Base-by-base conservation (phyloP, 495 filamentous ascomycete species). In the Aspergillus diversus region DNA sequence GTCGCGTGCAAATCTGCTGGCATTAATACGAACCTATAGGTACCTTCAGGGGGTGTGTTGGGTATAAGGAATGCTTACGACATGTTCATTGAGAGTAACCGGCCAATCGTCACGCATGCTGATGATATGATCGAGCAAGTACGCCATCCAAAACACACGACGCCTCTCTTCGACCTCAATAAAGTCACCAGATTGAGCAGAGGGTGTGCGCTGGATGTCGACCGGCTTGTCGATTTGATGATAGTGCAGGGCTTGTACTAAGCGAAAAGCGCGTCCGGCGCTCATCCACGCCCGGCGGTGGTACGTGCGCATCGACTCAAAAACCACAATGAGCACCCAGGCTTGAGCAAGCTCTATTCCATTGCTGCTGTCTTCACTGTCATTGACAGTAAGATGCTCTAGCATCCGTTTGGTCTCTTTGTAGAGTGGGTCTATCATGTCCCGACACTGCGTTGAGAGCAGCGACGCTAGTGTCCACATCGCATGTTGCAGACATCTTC, bases 101-200 rank as follows among this genome's bases (percentile, higher is more conserved):
- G 81, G 82, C 57, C 71, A 74, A 27, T 75, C 73, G 49, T 78
- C 74, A 35, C 73, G 74, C 57, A 85, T 69, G 55, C 77, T 80
- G 53, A 82, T 71, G 17, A 84, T 69, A 33, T 77, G 77, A 61
- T 86, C 83, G 3, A 86, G 73, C 32, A 73, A 78, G 54, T 83
- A 86, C 0, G 82, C 80, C 57, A 85, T 74, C 84, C 84, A 86
- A 61, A 86, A 86, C 0, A 77, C 75, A 33, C 83, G 73, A 31
- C 83, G 72, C 61, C 73, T 74, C 58, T 84, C 81, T 57, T 86
- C 83, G 4, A 67, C 48, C 33, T 69, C 64, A 17, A 72, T 64
- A 17, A 59, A 51, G 33, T 68, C 63, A 17, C 7, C 56, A 50
- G 17, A 31, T 1, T 27, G 43, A 43, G 53, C 9, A 9, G 59